Evolutionary conservation across 1,284 basidiomycete species (phyloP), one percentile per base, ranked within the genome.

Genomic region (Cryptococcus sp.): DNA sequence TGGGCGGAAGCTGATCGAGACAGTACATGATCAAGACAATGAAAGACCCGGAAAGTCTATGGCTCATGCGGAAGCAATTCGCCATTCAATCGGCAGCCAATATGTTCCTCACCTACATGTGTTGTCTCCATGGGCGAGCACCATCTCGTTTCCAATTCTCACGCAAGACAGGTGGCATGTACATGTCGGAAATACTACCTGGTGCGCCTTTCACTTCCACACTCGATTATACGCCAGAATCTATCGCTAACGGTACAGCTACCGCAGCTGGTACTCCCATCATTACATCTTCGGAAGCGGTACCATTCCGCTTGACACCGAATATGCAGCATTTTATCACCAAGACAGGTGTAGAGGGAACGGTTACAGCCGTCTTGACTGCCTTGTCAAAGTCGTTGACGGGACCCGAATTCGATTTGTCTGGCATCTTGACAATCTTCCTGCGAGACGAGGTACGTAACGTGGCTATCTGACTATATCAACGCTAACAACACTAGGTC

Each of bases 31-130:
- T 85, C 42, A 83, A 83, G 46, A 87, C 86, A 22, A 96, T 97
- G 89, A 78, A 81, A 24, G 82, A 82, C 4, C 85, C 94, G 1
- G 83, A 84, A 54, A 91, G 96, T 62, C 80, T 98, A 4, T 99
- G 94, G 93, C 82, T 90, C 56, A 91, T 98, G 84, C 85, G 96
- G 58, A 98, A 97, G 78, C 91, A 97, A 73, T 97, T 98, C 74
- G 87, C 93, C 10, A 76, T 88, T 41, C 93, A 98, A 70, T 80
- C 91, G 41, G 91, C 96, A 0, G 82, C 89, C 0, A 84, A 83
- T 39, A 88, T 88, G 64, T 98, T 98, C 80, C 86, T 96, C 80
- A 96, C 92, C 7, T 97, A 89, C 69, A 79, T 88, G 40, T 82
- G 97, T 60, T 89, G 85, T 62, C 80, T 98, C 48, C 86, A 86